These are phyloP conservation scores for Erysimum pusillum DNA, from an alignment of 441 rosid species.

Conservation along the genomic window DNA sequence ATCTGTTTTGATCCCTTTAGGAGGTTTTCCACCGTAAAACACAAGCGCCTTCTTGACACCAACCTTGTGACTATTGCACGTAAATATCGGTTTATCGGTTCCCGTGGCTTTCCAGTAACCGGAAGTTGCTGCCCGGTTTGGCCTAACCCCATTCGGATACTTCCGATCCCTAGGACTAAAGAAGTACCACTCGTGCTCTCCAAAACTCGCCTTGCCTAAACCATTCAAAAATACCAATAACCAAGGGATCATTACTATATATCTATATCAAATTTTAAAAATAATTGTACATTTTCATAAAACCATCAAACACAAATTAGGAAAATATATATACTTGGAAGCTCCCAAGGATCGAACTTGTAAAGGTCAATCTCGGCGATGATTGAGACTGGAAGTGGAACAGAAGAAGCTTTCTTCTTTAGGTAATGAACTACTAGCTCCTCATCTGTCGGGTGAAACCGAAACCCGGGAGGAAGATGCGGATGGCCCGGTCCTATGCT, in stretches of 20 bases:
- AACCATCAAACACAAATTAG: neutral
- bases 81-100: constrained; percentile 85
- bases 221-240: too few species aligned
- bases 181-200: constrained; percentile 95
- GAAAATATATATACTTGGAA: constrained; percentile 65
- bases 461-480: constrained; percentile 91
- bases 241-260: too few species aligned
- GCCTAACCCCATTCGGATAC: constrained; percentile 92
- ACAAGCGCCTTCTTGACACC: constrained; percentile 95
- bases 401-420: constrained; percentile 76
- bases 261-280: neutral
- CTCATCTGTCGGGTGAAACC: constrained; percentile 96
- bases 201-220: constrained; percentile 86
- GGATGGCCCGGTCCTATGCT: constrained; percentile 62
- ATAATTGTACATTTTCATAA: neutral
- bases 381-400: constrained; percentile 82
- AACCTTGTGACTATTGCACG: constrained; percentile 66
- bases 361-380: constrained; percentile 94
- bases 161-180: constrained; percentile 92
- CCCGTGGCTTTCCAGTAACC: constrained; percentile 99
- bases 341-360: constrained; percentile 98
- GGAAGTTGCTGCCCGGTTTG: constrained; percentile 92
- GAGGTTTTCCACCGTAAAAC: constrained; percentile 92
- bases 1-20: constrained; percentile 85
- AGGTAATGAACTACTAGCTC: constrained; percentile 94